Conservation (phyloP, 208 protist species). For the Crithidia expoeki region DNA sequence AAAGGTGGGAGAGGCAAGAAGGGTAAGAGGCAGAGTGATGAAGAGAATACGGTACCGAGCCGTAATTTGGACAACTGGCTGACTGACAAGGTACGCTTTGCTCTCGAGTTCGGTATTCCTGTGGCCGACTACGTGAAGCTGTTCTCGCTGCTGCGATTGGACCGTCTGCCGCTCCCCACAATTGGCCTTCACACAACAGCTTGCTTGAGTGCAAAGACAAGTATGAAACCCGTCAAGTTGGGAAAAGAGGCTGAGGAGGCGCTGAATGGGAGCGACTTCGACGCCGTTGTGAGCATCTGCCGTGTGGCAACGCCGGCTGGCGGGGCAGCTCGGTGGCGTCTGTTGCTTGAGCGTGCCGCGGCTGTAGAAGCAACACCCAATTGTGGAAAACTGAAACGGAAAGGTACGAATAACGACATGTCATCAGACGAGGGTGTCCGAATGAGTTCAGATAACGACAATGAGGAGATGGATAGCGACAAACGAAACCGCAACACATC, state of each 20-base stretch:
- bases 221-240: background rate
- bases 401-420: background rate
- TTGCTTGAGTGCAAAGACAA: background rate
- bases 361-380: background rate
- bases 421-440: no score
- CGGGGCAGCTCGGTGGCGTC: constrained; percentile 11
- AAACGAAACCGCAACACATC: background rate
- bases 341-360: constrained; percentile 1
- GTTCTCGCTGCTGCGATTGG: constrained; percentile 44
- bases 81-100: constrained; percentile 67
- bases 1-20: background rate
- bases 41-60: no score
- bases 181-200: background rate
- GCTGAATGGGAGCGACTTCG: constrained; percentile 39
- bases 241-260: constrained; percentile 8
- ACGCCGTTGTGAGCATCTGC: constrained; percentile 41
- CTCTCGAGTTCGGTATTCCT: constrained; percentile 67
- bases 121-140: constrained; percentile 67
- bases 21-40: background rate
- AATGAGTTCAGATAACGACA: background rate
- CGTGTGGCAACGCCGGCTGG: constrained; percentile 19
- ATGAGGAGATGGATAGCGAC: background rate
- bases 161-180: constrained; percentile 25
- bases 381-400: background rate
- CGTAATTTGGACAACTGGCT: constrained; percentile 6